phyloP scores from a whole-genome alignment of 2,329 filamentous ascomycete species.

The Nannizziopsis barbatae region DNA sequence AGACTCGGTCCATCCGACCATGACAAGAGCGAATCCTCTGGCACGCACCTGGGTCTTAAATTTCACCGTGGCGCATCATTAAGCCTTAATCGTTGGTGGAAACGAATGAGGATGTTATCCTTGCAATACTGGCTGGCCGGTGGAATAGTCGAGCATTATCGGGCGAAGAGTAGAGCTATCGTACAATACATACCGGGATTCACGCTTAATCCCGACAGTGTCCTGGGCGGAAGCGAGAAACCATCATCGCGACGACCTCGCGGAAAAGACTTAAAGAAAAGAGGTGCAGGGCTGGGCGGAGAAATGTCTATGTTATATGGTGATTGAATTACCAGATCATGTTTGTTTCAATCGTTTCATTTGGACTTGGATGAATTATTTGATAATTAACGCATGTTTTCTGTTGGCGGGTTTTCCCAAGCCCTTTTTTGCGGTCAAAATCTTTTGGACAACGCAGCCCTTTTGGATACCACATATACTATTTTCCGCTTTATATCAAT shows the following conservation, averaged over 20 bases:
- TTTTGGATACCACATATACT: too few species aligned
- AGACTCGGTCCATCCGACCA: constrained; percentile 53
- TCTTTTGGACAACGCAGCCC: not conserved
- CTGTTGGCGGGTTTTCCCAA: not conserved
- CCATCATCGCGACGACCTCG: not conserved
- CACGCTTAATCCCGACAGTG: not conserved
- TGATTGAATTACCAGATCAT: constrained; percentile 1
- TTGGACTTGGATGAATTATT: not conserved
- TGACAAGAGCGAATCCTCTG: constrained; percentile 49
- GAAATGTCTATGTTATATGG: constrained; percentile 6
- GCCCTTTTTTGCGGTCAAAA: not conserved
- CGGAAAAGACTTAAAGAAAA: not conserved
- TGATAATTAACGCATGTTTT: not conserved
- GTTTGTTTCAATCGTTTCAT: not conserved
- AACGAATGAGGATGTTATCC: constrained; percentile 52
- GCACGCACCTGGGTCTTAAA: constrained; percentile 51
- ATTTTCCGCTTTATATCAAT: too few species aligned
- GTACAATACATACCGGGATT: constrained; percentile 45
- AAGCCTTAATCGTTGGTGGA: constrained; percentile 64
- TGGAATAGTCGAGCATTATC: constrained; percentile 53
- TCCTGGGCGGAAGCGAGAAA: not conserved
- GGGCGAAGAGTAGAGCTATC: constrained; percentile 48
- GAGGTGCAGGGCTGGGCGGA: not conserved
- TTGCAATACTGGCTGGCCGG: constrained; percentile 51
- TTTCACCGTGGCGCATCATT: constrained; percentile 50